phyloP scores from a whole-genome alignment of 352 stramenopile species.

The Phytopythium vexans region DNA sequence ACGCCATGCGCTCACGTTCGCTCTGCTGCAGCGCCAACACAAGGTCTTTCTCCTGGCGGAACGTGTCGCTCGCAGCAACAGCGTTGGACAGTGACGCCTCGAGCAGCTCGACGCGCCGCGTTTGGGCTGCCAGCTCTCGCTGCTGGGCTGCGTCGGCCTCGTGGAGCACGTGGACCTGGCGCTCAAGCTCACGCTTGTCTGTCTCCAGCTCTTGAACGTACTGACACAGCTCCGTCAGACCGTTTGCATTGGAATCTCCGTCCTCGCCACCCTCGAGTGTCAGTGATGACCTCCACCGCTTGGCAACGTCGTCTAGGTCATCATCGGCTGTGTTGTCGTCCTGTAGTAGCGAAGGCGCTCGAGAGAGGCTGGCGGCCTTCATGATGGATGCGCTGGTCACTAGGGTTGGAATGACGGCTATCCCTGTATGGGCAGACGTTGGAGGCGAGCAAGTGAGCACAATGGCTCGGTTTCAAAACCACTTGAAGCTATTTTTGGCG shows the following conservation, averaged over 20 bases:
- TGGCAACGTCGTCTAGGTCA: neutral
- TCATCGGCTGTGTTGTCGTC: no score
- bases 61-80: slow-evolving; percentile 18
- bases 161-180: slow-evolving; percentile 32
- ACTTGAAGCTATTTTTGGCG: no score
- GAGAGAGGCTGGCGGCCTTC: no score
- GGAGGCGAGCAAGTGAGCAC: no score
- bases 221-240: slow-evolving; percentile 34
- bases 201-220: slow-evolving; percentile 54
- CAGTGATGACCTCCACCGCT: no score
- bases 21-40: slow-evolving; percentile 22
- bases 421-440: no score
- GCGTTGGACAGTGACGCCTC: slow-evolving; percentile 31
- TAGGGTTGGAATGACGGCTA: no score
- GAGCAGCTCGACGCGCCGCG: slow-evolving; percentile 31
- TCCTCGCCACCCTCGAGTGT: slow-evolving; percentile 5
- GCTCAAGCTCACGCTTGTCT: slow-evolving; percentile 39
- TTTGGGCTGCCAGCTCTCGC: slow-evolving; percentile 19
- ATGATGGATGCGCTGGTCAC: no score
- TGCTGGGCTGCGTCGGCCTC: slow-evolving; percentile 38
- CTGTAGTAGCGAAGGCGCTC: no score
- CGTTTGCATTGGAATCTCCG: slow-evolving; percentile 8
- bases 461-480: no score
- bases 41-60: slow-evolving; percentile 30
- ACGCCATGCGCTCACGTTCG: slow-evolving; percentile 34